Base-by-base conservation (phyloP, 306 rosid species). In the Heteromeles arbutifolia region DNA sequence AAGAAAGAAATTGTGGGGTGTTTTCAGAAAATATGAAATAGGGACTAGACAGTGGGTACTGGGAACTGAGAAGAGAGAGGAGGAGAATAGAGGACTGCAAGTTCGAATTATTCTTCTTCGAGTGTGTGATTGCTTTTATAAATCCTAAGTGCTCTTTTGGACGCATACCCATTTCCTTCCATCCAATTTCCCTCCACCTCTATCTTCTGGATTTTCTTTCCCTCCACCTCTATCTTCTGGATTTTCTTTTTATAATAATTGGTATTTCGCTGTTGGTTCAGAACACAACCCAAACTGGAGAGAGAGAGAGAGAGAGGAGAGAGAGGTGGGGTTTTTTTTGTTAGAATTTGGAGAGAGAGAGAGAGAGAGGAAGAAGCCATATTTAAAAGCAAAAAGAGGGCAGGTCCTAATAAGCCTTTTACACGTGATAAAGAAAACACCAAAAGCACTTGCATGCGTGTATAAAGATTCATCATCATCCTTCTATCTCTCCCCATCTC, bases 61-160 rank as follows among this genome's bases (percentile, higher is more conserved):
- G 71, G 53, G 71, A 70, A 65, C 21, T 11, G 70, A 74, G 72
- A 52, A 39, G 44, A 39, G 44, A 48, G 54, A 2, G 45, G 41
- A 34, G 41, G 41, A 84, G 84, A 78, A 72, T 78, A 82, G 87
- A 78, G 88, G 85, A 88, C 91, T 87, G 97, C 87, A 87, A 90
- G 87, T 87, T 92, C 91, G 85, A 88, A 92, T 92, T 92, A 86
- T 90, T 90, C 96, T 90, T 88, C 97, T 88, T 88, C 91, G 70
- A 34, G 87, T 85, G 83, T 86, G 84, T 89, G 85, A 81, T 86
- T 89, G 96, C 90, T 85, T 86, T 92, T 83, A 83, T 75, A 84
- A 79, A 83, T 74, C 77, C 92, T 73, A 82, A 78, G 85, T 78
- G 80, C 88, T 87, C 72, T 84, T 86, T 90, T 92, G 92, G 88